phyloP scores from a whole-genome alignment of 495 filamentous ascomycete species.

The Lentithecium fluviatile region DNA sequence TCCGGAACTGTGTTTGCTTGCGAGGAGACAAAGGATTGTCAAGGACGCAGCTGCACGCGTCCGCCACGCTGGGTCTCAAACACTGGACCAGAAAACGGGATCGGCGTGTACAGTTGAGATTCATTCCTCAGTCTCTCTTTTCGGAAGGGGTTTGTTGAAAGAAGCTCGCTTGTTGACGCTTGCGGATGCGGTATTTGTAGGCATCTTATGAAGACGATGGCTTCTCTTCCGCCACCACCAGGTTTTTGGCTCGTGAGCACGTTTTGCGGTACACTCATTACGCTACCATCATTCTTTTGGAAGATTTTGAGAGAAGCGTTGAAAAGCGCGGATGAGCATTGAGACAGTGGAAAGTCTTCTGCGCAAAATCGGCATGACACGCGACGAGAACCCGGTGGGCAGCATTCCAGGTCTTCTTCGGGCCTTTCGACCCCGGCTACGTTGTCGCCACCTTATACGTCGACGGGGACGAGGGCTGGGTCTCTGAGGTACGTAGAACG shows the following conservation, averaged over 20 bases:
- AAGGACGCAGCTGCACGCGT: slow-evolving; percentile 5
- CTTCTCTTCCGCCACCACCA: too few relatives aligned
- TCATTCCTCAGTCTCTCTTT: slow-evolving; percentile 11
- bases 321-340: too few relatives aligned
- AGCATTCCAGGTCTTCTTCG: background rate
- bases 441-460: slow-evolving; percentile 12
- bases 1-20: too few relatives aligned
- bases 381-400: background rate
- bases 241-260: too few relatives aligned
- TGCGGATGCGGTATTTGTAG: too few relatives aligned
- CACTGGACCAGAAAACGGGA: background rate
- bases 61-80: slow-evolving; percentile 3
- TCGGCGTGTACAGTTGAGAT: background rate
- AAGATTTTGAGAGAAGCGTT: too few relatives aligned
- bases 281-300: too few relatives aligned
- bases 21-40: too few relatives aligned
- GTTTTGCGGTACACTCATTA: too few relatives aligned
- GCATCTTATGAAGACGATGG: too few relatives aligned
- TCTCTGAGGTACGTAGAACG: slow-evolving; percentile 23
- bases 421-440: slow-evolving; percentile 3
- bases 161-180: too few relatives aligned
- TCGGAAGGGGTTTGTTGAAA: background rate
- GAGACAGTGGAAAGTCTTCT: background rate
- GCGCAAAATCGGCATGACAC: background rate
- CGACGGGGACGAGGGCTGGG: slow-evolving; percentile 4